Evolutionary conservation across 108 stramenopile genomes (phyloP), one percentile per base, ranked within the genome.

Genomic region (Aurantiochytrium sp.): DNA sequence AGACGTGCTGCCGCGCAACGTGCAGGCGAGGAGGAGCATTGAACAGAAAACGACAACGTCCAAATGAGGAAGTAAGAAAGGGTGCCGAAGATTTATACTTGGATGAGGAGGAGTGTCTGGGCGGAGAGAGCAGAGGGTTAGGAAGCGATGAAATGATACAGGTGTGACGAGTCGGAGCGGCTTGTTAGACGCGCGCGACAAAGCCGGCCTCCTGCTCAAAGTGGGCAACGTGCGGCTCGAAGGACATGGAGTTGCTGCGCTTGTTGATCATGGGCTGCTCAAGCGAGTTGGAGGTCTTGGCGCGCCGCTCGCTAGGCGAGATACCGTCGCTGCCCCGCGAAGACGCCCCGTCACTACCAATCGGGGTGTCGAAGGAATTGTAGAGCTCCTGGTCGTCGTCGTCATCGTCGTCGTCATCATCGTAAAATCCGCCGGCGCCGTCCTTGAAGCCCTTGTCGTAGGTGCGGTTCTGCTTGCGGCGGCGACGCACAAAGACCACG

Each of bases 191-290:
- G n/a, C 73, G 39, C 42, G 73, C 73, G 45, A 81, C 73, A 81
- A 81, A 81, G 73, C 73, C 73, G 12, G 39, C 42, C 30, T 81
- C 73, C 24, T 81, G 73, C 73, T 81, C 73, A 2, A 81, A 81
- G 45, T 81, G 73, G 17, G 73, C 73, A 1, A 81, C 73, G 45
- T 81, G 73, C 6, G 73, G 73, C 42, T 81, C 73, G 24, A 81
- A 81, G 8, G 73, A 81, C 42, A 41, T 81, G 1, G 59, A 65
- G 34, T 65, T 65, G 34, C 59, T 65, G 15, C 59, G 2, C 59
- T 65, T 65, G 59, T 65, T 65, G 1, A 65, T 65, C 59, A 65
- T 65, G 27, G 59, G 59, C 59, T 65, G 59, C 34, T 65, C 59
- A 27, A 65, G 59, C 27, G 59, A 30, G 34, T 65, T 65, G 8